Evolutionary conservation across 2,329 filamentous ascomycete genomes (phyloP).

Genomic region (Aspergillus sp.): DNA sequence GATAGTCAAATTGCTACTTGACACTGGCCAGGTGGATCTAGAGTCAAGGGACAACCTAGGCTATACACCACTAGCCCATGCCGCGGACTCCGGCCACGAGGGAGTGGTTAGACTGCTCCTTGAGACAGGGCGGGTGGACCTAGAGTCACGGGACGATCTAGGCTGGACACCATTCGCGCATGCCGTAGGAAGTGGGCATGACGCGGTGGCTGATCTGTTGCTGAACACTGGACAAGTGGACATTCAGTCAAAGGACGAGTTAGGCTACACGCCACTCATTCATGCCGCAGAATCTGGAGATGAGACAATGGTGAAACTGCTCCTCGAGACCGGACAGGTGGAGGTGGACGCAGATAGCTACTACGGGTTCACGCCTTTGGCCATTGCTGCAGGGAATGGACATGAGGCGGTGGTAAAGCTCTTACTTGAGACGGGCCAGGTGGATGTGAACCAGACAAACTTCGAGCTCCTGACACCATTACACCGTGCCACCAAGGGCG

Average conservation of each 20-base stretch:
- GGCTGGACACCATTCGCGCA: not conserved
- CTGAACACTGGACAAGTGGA: not conserved
- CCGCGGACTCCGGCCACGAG: conserved; percentile 1
- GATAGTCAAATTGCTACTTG: conserved; percentile 3
- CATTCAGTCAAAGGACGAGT: not conserved
- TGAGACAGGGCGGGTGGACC: not conserved
- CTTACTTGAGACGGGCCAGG: not conserved
- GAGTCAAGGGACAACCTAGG: not conserved
- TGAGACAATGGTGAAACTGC: not conserved
- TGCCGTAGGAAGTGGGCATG: not conserved
- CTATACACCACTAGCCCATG: not conserved
- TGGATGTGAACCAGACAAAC: not conserved
- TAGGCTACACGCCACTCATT: not conserved
- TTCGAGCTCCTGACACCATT: not conserved
- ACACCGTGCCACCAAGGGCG: not conserved
- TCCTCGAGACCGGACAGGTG: not conserved
- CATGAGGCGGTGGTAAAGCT: conserved; percentile 5
- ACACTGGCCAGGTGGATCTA: not conserved
- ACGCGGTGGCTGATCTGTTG: not conserved
- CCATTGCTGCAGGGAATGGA: not conserved
- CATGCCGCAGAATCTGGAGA: not conserved
- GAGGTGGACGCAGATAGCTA: not conserved
- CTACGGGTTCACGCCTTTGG: not conserved
- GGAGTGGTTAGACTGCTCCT: not conserved
- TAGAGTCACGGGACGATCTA: not conserved